phyloP scores from a whole-genome alignment of 2,329 filamentous ascomycete genomes.

The Ceratocystis ficicola region DNA sequence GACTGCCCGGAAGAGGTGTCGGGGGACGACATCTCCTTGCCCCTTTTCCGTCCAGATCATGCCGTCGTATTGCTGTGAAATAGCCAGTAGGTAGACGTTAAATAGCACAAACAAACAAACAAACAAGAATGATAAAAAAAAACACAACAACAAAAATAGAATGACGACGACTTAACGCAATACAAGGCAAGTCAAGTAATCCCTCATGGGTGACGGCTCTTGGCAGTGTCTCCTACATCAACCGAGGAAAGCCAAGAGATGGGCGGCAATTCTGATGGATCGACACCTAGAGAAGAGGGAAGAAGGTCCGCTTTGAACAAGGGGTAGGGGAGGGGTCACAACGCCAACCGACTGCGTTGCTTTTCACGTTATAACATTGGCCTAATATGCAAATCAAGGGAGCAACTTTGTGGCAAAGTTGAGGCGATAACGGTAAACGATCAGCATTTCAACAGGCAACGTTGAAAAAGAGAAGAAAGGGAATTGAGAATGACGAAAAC shows the following conservation, averaged over 20 bases:
- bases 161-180: not conserved
- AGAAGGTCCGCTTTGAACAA: not conserved
- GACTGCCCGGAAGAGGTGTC: too few species aligned
- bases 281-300: not conserved
- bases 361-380: not conserved
- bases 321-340: not conserved
- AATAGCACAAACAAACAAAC: too few species aligned
- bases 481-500: not conserved
- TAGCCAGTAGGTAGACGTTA: too few species aligned
- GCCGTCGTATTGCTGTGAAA: too few species aligned
- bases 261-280: conserved; percentile 7
- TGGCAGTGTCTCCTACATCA: not conserved
- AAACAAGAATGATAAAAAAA: too few species aligned
- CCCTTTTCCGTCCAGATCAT: too few species aligned
- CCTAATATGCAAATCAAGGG: not conserved
- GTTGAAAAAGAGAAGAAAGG: not conserved
- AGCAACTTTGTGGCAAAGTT: not conserved
- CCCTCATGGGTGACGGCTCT: not conserved
- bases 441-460: not conserved
- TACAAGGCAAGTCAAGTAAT: not conserved
- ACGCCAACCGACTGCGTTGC: not conserved
- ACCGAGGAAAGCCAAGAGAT: conserved; percentile 1
- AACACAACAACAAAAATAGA: too few species aligned
- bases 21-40: too few species aligned
- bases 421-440: too few species aligned